A percentile compares a stretch with the other conserved stretches of the same genome.
Conservation (phyloP, 2,329 filamentous ascomycete species). For the Penicillium expansum region DNA sequence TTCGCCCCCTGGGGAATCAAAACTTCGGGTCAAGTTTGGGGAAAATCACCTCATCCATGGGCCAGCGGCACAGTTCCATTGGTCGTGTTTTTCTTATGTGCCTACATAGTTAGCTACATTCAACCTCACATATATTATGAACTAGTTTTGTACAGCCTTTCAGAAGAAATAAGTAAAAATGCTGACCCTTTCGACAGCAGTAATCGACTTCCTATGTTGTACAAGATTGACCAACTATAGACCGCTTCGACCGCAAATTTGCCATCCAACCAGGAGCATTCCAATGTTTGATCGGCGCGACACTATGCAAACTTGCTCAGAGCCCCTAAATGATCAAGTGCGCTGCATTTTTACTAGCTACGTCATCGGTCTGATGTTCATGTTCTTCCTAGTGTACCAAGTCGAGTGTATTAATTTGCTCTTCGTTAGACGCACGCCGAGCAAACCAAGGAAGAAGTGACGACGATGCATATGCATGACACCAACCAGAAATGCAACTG, state of each 20-base stretch:
- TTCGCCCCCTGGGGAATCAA: not conserved
- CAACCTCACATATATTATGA: not conserved
- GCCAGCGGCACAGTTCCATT: not conserved
- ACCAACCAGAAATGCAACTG: constrained; percentile 5
- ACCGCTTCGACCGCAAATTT: constrained; percentile 58
- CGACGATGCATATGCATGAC: not conserved
- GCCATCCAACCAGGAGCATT: constrained; percentile 60
- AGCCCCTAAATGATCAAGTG: constrained; percentile 56
- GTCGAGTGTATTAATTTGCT: constrained; percentile 59
- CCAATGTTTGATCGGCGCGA: constrained; percentile 58
- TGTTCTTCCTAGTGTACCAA: constrained; percentile 61
- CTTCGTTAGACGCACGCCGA: constrained; percentile 54
- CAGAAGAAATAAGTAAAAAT: not conserved
- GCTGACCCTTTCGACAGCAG: constrained; percentile 19
- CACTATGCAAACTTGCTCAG: constrained; percentile 58
- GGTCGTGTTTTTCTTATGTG: not conserved
- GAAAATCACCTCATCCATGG: not conserved
- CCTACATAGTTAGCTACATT: not conserved
- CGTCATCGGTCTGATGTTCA: constrained; percentile 49
- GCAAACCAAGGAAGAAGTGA: constrained; percentile 42
- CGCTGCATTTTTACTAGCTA: constrained; percentile 54
- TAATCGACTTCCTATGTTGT: constrained; percentile 55
- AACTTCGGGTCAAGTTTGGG: not conserved
- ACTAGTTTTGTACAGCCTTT: not conserved
- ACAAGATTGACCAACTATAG: constrained; percentile 53